Conservation (phyloP, 768 basidiomycete genomes). For the Leucogyrophana mollusca region DNA sequence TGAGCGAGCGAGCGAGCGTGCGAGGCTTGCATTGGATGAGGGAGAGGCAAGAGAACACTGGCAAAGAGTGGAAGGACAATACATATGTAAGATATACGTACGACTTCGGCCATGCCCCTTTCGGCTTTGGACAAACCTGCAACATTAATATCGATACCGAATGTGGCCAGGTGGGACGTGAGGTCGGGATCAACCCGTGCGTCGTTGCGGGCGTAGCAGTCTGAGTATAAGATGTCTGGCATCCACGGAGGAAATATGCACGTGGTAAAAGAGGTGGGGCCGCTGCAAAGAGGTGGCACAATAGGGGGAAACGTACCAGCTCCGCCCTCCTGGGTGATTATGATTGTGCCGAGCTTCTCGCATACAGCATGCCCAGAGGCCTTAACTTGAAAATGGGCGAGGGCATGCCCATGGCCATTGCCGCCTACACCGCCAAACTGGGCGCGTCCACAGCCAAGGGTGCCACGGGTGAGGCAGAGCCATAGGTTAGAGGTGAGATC, state of each 20-base stretch:
- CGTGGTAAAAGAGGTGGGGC: not conserved
- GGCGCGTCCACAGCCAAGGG: constrained; percentile 83
- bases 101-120: constrained; percentile 95
- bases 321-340: constrained; percentile 87
- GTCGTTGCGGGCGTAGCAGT: constrained; percentile 92
- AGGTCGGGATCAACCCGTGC: constrained; percentile 76
- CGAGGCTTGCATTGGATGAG: too few species aligned
- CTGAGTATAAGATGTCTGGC: too few species aligned
- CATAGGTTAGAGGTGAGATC: constrained; percentile 90
- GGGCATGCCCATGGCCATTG: constrained; percentile 89
- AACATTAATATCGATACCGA: constrained; percentile 92
- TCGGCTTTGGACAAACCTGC: constrained; percentile 84
- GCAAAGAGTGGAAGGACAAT: too few species aligned
- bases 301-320: constrained; percentile 56
- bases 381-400: constrained; percentile 71
- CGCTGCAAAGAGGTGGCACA: not conserved
- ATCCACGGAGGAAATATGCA: constrained; percentile 84
- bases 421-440: constrained; percentile 82
- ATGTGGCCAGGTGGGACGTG: constrained; percentile 67
- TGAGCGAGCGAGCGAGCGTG: too few species aligned
- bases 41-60: too few species aligned
- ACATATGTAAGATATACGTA: too few species aligned
- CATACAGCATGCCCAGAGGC: constrained; percentile 78
- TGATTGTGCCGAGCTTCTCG: constrained; percentile 96
- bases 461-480: constrained; percentile 92